Conservation (phyloP, 495 filamentous ascomycete species). For the Schizothecium vesticola region DNA sequence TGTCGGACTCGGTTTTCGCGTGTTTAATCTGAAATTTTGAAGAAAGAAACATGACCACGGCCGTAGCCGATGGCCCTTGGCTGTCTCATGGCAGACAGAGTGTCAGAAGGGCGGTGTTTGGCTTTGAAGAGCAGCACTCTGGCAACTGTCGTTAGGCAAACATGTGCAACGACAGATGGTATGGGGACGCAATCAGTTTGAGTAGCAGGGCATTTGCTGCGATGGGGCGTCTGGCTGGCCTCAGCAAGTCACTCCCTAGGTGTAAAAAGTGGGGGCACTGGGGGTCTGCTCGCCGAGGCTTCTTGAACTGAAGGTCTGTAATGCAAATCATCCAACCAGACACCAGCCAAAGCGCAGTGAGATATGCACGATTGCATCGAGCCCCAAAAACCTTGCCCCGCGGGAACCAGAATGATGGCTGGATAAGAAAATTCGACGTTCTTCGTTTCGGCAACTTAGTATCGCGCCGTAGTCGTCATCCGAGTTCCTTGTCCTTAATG, state of each 20-base stretch:
- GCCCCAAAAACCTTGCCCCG: background rate
- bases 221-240: background rate
- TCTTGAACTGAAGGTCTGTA: background rate
- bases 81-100: background rate
- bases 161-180: background rate
- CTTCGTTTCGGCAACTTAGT: background rate
- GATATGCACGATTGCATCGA: background rate
- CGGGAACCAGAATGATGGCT: background rate
- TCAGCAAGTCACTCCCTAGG: background rate
- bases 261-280: background rate
- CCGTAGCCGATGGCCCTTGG: background rate
- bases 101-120: background rate
- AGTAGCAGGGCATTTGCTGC: background rate
- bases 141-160: background rate
- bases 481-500: too few species aligned
- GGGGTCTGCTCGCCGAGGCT: background rate
- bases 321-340: background rate
- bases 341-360: background rate
- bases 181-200: background rate
- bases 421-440: background rate
- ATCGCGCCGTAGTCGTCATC: background rate
- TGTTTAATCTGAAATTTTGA: slow-evolving; percentile 4
- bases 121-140: background rate
- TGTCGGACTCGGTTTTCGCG: background rate
- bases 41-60: background rate